Evolutionary conservation across 768 basidiomycete species (phyloP).

Genomic region (Tubosaeta sp.): DNA sequence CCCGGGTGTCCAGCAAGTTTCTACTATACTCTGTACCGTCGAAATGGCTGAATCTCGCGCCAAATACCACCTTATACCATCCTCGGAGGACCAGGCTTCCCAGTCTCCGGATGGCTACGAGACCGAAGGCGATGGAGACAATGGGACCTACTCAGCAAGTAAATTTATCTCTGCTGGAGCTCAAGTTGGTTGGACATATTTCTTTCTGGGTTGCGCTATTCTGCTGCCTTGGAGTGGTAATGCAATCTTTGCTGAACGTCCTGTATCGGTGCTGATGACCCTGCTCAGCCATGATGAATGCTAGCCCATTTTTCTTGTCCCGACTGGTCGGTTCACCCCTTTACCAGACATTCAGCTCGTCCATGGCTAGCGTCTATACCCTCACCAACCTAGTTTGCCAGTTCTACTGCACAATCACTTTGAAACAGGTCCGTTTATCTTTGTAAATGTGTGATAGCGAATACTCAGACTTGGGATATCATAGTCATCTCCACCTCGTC

Average conservation of each 20-base stretch:
- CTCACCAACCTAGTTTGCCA: conserved; percentile 65
- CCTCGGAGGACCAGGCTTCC: conserved; percentile 12
- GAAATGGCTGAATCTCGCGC: conserved; percentile 10
- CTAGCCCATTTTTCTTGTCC: conserved; percentile 74
- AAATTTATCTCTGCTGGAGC: conserved; percentile 31
- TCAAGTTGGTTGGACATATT: conserved; percentile 59
- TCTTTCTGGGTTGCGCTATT: conserved; percentile 72
- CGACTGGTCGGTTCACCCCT: conserved; percentile 59
- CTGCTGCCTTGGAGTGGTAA: conserved; percentile 89
- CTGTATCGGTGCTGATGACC: not conserved
- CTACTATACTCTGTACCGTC: not conserved
- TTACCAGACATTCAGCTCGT: conserved; percentile 58
- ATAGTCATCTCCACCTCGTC: conserved; percentile 58
- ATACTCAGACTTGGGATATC: conserved; percentile 5
- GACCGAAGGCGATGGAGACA: conserved; percentile 2
- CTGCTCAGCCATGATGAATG: conserved; percentile 73
- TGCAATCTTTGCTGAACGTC: conserved; percentile 13
- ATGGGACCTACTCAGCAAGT: conserved; percentile 20
- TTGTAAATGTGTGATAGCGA: not conserved
- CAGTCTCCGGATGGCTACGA: not conserved
- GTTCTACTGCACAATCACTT: conserved; percentile 66
- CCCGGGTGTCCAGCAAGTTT: not conserved
- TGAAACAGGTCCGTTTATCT: conserved; percentile 54
- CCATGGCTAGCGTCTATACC: conserved; percentile 60
- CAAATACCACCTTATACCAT: too few species aligned